Base-by-base conservation (phyloP, 306 rosid genomes). In the Vigna mungo region DNA sequence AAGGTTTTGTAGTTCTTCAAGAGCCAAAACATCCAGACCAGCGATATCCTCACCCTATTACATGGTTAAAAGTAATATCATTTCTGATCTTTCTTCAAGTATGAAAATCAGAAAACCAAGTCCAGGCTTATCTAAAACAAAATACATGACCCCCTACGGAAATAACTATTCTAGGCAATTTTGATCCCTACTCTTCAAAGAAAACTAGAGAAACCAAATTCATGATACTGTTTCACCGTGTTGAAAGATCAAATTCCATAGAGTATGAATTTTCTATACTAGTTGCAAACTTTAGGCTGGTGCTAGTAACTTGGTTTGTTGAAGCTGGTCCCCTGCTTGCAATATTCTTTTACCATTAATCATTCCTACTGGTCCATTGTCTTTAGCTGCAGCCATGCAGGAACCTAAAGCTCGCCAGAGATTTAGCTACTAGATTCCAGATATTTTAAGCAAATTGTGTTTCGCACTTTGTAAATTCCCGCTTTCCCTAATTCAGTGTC, bases 1-100 rank as follows among this genome's bases (percentile, higher is more conserved):
- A 82, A 91, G 87, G 83, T 86, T 89, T 82, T 89, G 96, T 62
- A 91, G 86, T 80, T 89, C 90, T 81, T 87, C 96, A 79, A 91
- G 92, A 80, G 91, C 74, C 71, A 68, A 51, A 48, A 83, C 71
- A 71, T 89, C 90, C 86, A 91, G 75, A 64, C 86, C 92, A 56
- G 78, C 67, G 76, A 89, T 77, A 83, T 87, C 88, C 44, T 87
- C 93, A 76, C 92, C 90, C 96, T 91, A 70, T 77, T 34, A 37
- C 55, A 10, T 21, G 44, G 49, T 68, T 27, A 62, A 72, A 30
- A 58, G 72, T 30, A 56, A 65, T 69, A 37, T 74, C 64, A 72
- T 17, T 65, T 62, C 69, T 34, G 48, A 30, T 20, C 30, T 62
- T 65, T 71, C 44, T 78, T 71, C 41, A 34, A 32, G 44, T 16